Evolutionary conservation across 129 eudicot genomes (phyloP), one percentile per base, ranked within the genome.

Genomic region (Chrysanthemum lavandulifolium): DNA sequence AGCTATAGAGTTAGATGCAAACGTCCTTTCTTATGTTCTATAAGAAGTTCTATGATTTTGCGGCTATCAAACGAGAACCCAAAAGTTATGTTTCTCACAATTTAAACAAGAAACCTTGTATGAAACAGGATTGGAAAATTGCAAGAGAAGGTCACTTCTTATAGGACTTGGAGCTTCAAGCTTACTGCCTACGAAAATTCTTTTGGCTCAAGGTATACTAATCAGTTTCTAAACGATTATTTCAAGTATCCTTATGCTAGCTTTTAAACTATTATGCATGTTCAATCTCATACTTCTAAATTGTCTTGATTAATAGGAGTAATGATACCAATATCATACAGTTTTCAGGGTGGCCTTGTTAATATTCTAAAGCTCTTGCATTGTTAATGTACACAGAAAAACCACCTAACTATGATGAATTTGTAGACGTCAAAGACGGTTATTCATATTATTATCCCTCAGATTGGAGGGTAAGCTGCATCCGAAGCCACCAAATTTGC

Each of bases 391-490:
- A 59, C 81, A 87, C 87, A 93, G 98, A 78, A 70, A 80, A 74
- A 55, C 98, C 98, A 61, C 72, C 81, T 60, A 87, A 82, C 36
- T 93, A 82, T 68, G 83, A 72, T 60, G 80, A 78, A 29, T 93
- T 85, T 80, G 91, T 86, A 4, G 98, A 93, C 79, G 73, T 72
- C 81, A 40, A 47, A 79, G 98, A 93, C 76, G 97, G 98, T 18
- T 93, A 90, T 79, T 84, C 98, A 5, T 93, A 93, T 31, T 76
- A 71, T 36, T 89, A 93, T 77, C 98, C 97, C 13, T 87, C 98
- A 68, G 98, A 87, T 76, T 92, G 98, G 98, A 86, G 84, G 76
- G 98, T 93, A 79, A 78, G 85, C 67, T 60, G 18, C 68, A 48
- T n/a, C 55, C 11, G 0, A 55, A 66, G 4, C 63, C 19, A 45